Evolutionary conservation across 164 flowering plant genomes (phyloP).

Genomic region (Hamamelis virginiana): DNA sequence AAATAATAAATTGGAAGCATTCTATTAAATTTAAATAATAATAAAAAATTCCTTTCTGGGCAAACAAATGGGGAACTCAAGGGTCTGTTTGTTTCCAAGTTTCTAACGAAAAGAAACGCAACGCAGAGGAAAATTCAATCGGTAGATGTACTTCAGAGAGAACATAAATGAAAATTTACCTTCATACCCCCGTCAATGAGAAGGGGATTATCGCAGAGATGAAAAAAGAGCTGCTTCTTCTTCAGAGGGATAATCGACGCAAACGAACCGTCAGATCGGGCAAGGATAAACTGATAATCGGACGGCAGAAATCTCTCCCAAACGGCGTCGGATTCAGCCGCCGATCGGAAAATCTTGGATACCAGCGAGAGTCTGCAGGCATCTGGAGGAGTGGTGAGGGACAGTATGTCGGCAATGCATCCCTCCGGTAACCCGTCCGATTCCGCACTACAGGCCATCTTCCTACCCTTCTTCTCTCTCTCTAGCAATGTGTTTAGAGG

Average conservation of each 20-base stretch:
- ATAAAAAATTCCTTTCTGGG: too few species aligned
- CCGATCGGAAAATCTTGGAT: constrained; percentile 22
- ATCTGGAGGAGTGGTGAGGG: constrained; percentile 41
- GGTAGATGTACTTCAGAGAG: too few species aligned
- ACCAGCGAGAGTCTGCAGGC: constrained; percentile 36
- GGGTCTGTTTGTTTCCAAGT: too few species aligned
- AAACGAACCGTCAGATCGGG: constrained; percentile 12
- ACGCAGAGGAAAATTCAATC: too few species aligned
- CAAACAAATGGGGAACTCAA: too few species aligned
- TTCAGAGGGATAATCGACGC: constrained; percentile 23
- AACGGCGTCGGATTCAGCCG: constrained; percentile 35
- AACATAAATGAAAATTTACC: constrained; percentile 17
- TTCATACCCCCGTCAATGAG: constrained; percentile 29
- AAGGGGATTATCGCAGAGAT: constrained; percentile 27
- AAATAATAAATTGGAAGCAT: too few species aligned
- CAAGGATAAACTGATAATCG: constrained; percentile 25
- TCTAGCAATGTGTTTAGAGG: too few species aligned
- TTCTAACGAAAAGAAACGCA: too few species aligned
- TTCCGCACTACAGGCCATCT: background rate
- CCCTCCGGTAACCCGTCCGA: constrained; percentile 33
- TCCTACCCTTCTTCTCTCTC: background rate
- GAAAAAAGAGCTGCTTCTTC: constrained; percentile 37
- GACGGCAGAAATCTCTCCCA: constrained; percentile 50
- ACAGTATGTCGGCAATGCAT: constrained; percentile 34
- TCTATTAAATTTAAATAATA: too few species aligned